Conservation (phyloP, 176 grass and related monocot genomes). For the Thinopyrum elongatum region DNA sequence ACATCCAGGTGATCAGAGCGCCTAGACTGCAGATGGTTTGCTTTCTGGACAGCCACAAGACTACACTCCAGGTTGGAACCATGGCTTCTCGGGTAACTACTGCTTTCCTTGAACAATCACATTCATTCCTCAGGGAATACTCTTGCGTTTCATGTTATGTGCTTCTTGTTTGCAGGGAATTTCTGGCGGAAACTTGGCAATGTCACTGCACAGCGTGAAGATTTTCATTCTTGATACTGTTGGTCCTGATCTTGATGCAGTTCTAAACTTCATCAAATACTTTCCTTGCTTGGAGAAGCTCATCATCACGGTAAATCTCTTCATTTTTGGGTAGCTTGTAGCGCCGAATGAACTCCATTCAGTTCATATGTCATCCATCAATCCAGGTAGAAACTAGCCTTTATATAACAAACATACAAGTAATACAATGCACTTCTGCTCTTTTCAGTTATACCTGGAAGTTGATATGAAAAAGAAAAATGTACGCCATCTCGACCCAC, state of each 20-base stretch:
- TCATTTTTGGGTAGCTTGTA: neutral
- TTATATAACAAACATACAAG: neutral
- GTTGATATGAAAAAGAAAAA: neutral
- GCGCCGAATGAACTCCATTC: neutral
- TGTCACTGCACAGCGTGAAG: neutral
- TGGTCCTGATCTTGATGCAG: neutral
- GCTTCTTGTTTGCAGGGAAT: neutral
- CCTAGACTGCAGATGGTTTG: neutral
- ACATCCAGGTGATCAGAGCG: neutral
- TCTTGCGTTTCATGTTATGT: neutral
- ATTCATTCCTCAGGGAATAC: neutral
- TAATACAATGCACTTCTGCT: neutral
- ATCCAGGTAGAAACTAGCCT: neutral
- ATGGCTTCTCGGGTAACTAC: neutral
- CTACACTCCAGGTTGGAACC: neutral
- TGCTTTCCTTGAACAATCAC: neutral
- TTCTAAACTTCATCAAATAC: neutral
- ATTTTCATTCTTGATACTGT: neutral
- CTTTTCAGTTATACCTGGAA: neutral
- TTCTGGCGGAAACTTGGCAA: neutral
- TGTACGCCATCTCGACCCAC: neutral
- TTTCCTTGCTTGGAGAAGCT: constrained; percentile 14
- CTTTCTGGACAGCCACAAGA: neutral
- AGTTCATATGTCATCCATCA: neutral
- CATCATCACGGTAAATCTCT: neutral